Evolutionary conservation across 768 basidiomycete species (phyloP), one percentile per base, ranked within the genome.

Genomic region (Tubosaeta sp.): DNA sequence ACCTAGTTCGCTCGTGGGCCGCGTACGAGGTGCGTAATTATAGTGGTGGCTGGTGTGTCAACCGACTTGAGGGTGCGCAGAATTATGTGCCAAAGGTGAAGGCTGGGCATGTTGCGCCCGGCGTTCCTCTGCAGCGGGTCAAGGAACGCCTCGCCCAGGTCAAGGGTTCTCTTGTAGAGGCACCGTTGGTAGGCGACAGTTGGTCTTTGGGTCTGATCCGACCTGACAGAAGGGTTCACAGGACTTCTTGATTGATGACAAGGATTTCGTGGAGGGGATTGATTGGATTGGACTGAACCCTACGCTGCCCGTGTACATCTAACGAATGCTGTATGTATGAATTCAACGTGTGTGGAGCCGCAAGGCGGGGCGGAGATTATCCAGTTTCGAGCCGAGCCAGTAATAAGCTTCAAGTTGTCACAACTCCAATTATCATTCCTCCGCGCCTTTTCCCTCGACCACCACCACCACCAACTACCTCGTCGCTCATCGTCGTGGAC

Each of bases 231-330:
- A 48, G 29, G 46, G 40, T 45, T 11, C 45, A 19, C 58, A 90
- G 88, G 86, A 92, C 66, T 94, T 93, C 77, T 73, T 94, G 44
- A 88, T 89, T 44, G 89, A 90, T 52, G 80, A 91, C 55, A 83
- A 81, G 58, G 81, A 80, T 2, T 81, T 92, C 43, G 80, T 82
- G 11, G 76, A 77, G 53, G 86, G 84, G 0, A 73, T 82, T 1
- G 84, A 87, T 48, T 92, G 90, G 90, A 72, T 64, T 16, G 84
- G 79, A 5, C 69, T 90, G 32, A 85, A 90, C 68, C 89, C 89
- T 4, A 84, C 86, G 2, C 70, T 92, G 48, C 88, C 87, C 0
- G 83, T 91, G 54, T 92, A 87, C 63, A 83, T 91, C 42, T 91
- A 25, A 49, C 32, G 36, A 40, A 25, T 24, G 19, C 25, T 51